A percentile compares a stretch with the other conserved stretches of the same genome.
These are phyloP conservation scores for Phytophthora rubi DNA, from an alignment of 352 stramenopile species.

Conservation along the genomic window DNA sequence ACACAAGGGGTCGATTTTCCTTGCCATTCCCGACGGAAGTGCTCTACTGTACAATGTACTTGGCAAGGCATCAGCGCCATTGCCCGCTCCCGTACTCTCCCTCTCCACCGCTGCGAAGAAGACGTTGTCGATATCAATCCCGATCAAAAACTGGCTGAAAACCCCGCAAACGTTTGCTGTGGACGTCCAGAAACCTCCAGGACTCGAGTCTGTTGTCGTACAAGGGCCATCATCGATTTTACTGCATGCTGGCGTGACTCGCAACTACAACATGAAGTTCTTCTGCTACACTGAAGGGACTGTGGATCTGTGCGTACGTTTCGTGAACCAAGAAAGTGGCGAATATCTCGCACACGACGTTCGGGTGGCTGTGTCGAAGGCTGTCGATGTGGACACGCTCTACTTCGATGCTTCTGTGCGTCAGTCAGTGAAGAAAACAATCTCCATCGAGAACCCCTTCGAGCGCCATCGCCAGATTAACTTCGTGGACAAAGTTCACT, in stretches of 20 bases:
- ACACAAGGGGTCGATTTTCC: conserved; percentile 89
- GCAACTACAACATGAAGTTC: conserved; percentile 90
- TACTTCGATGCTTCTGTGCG: conserved; percentile 86
- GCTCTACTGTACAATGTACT: conserved; percentile 89
- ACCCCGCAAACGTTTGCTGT: conserved; percentile 81
- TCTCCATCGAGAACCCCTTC: conserved; percentile 94
- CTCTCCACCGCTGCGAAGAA: conserved; percentile 85
- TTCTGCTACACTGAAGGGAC: conserved; percentile 87
- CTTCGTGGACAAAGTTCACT: conserved; percentile 66
- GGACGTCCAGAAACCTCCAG: conserved; percentile 52
- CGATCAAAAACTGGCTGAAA: conserved; percentile 91
- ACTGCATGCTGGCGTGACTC: conserved; percentile 56
- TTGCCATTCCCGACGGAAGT: conserved; percentile 90
- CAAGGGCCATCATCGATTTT: conserved; percentile 76
- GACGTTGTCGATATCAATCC: conserved; percentile 65
- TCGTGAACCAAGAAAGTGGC: conserved; percentile 82
- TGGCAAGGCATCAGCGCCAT: conserved; percentile 73
- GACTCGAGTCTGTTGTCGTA: conserved; percentile 55
- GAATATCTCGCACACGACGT: conserved; percentile 88
- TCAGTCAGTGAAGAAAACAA: conserved; percentile 75
- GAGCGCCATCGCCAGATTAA: conserved; percentile 46
- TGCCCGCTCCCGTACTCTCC: conserved; percentile 40
- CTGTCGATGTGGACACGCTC: conserved; percentile 79
- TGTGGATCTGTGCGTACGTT: conserved; percentile 62
- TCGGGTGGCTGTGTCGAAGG: conserved; percentile 56